Evolutionary conservation across 1,139 yeast genomes (phyloP).

Genomic region (Torulaspora pretoriensis): DNA sequence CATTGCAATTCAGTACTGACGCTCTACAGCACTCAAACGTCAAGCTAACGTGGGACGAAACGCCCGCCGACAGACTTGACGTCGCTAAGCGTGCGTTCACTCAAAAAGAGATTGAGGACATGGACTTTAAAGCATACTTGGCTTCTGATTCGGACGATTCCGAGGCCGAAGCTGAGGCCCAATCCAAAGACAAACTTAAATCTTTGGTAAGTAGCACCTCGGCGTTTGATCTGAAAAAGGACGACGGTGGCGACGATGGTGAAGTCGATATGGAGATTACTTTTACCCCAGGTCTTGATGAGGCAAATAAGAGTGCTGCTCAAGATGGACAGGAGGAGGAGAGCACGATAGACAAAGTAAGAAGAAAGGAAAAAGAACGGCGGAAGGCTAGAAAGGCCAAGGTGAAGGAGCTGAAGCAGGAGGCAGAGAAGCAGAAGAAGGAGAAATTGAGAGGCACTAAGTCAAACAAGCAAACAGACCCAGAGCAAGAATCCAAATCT

Average conservation of each 20-base stretch:
- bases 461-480: constrained; percentile 22
- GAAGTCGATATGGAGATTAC: constrained; percentile 95
- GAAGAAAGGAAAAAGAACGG: constrained; percentile 89
- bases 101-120: constrained; percentile 87
- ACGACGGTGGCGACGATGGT: constrained; percentile 46
- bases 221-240: constrained; percentile 36
- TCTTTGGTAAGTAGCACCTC: constrained; percentile 51
- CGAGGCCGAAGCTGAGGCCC: constrained; percentile 42
- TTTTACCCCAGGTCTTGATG: constrained; percentile 81
- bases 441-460: constrained; percentile 31
- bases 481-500: constrained; percentile 39
- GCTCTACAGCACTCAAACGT: constrained; percentile 93
- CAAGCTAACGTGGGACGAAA: constrained; percentile 95
- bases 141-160: constrained; percentile 80
- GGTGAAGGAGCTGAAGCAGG: constrained; percentile 53
- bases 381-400: constrained; percentile 75
- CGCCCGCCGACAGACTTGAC: constrained; percentile 85
- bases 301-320: constrained; percentile 36
- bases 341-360: constrained; percentile 74
- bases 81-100: constrained; percentile 77
- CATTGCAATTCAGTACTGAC: constrained; percentile 82
- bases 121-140: constrained; percentile 92
- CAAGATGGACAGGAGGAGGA: constrained; percentile 56
- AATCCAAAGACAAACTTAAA: constrained; percentile 59
- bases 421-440: constrained; percentile 42